A percentile compares a stretch with the other conserved stretches of the same genome.
These are phyloP conservation scores for Picea glauca DNA, from an alignment of 75 land plant genomes.

Conservation along the genomic window DNA sequence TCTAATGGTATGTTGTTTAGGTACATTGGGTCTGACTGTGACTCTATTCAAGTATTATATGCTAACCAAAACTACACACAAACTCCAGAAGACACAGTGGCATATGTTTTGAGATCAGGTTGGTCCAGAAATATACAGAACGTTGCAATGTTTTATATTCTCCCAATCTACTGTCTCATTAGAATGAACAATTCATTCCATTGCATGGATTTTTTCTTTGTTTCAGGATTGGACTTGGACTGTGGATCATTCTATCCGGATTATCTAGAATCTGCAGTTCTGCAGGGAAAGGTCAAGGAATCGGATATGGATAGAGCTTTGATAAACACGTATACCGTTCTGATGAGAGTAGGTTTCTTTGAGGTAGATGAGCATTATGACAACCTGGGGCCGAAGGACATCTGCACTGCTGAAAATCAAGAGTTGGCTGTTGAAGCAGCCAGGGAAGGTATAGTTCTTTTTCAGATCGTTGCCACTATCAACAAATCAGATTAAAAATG, in stretches of 20 bases:
- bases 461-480: conserved; percentile 12
- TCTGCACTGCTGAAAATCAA: conserved; percentile 27
- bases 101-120: conserved; percentile 41
- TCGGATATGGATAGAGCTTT: conserved; percentile 18
- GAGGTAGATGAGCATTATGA: conserved; percentile 33
- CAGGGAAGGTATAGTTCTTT: conserved; percentile 50
- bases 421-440: conserved; percentile 53
- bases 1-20: conserved; percentile 18
- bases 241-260: conserved; percentile 28
- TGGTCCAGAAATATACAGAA: no score
- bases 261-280: conserved; percentile 14
- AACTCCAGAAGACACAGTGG: conserved; percentile 41
- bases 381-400: conserved; percentile 25
- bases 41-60: conserved; percentile 49
- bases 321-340: conserved; percentile 14
- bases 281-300: conserved; percentile 19
- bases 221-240: conserved; percentile 54
- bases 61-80: conserved; percentile 26
- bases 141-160: no score
- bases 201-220: background rate
- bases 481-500: background rate
- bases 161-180: no score
- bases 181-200: background rate
- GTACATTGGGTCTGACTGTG: conserved; percentile 81
- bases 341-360: conserved; percentile 46